phyloP scores from a whole-genome alignment of 1,284 basidiomycete species.

The Rugosomyces carneus region DNA sequence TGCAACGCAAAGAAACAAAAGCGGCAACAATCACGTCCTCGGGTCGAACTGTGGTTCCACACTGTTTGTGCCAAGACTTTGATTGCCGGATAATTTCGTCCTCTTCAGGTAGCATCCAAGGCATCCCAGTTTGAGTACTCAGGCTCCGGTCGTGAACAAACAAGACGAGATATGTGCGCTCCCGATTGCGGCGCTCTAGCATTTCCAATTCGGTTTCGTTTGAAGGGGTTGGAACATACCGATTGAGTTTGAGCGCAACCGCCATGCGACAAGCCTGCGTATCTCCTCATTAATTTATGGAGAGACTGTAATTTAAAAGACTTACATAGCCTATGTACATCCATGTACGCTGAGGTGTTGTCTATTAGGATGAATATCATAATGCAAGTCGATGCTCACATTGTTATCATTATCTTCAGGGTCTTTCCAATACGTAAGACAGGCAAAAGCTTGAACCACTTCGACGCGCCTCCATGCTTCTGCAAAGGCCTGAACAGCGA shows the following conservation, averaged over 20 bases:
- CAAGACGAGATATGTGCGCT: conserved; percentile 76
- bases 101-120: conserved; percentile 82
- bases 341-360: conserved; percentile 59
- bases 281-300: conserved; percentile 6
- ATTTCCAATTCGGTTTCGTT: conserved; percentile 59
- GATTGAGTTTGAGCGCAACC: conserved; percentile 72
- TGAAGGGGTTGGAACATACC: conserved; percentile 47
- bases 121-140: conserved; percentile 75
- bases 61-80: conserved; percentile 61
- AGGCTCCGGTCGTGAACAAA: conserved; percentile 80
- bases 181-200: conserved; percentile 72
- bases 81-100: conserved; percentile 67
- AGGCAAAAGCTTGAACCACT: conserved; percentile 78
- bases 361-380: conserved; percentile 7
- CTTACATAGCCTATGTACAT: conserved; percentile 77
- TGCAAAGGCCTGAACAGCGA: conserved; percentile 69
- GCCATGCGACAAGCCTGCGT: conserved; percentile 85
- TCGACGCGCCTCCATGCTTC: conserved; percentile 75
- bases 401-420: conserved; percentile 63
- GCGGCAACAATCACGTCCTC: conserved; percentile 76
- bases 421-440: conserved; percentile 84
- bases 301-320: no score
- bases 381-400: background rate
- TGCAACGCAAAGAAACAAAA: conserved; percentile 67
- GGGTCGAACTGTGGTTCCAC: conserved; percentile 49